Conservation (phyloP, 305 asterid species). For the Euphrasia arctica region DNA sequence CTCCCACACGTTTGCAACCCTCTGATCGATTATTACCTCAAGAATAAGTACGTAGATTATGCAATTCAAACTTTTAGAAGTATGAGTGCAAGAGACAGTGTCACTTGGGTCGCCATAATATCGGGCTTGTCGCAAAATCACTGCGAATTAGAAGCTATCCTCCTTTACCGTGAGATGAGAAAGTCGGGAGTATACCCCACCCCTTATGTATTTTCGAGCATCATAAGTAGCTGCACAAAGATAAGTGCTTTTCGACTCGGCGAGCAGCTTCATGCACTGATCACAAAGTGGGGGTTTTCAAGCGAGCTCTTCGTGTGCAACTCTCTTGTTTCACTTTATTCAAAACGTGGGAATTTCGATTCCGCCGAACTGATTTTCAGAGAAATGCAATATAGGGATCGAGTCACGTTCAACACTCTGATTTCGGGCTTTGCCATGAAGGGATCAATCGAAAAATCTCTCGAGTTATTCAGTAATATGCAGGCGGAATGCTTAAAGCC, state of each 20-base stretch:
- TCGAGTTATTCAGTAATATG: constrained; percentile 68
- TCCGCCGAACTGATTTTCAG: constrained; percentile 69
- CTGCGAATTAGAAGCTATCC: constrained; percentile 48
- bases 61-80: constrained; percentile 52
- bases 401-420: constrained; percentile 73
- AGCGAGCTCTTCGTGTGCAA: constrained; percentile 74
- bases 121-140: constrained; percentile 73
- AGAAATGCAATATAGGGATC: constrained; percentile 63
- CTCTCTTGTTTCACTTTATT: constrained; percentile 78
- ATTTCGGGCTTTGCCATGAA: constrained; percentile 73
- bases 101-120: constrained; percentile 91
- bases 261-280: constrained; percentile 72
- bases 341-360: constrained; percentile 49
- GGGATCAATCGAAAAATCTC: constrained; percentile 58
- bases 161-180: constrained; percentile 69
- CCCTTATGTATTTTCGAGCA: constrained; percentile 78
- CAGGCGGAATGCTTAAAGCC: constrained; percentile 59
- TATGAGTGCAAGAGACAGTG: constrained; percentile 61
- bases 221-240: constrained; percentile 81
- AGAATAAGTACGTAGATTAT: constrained; percentile 53
- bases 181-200: constrained; percentile 72
- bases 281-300: constrained; percentile 78
- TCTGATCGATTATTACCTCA: constrained; percentile 73
- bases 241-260: constrained; percentile 55
- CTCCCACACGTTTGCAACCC: constrained; percentile 56